Evolutionary conservation across 2,329 filamentous ascomycete species (phyloP).

Genomic region (Penicillium nordicum): DNA sequence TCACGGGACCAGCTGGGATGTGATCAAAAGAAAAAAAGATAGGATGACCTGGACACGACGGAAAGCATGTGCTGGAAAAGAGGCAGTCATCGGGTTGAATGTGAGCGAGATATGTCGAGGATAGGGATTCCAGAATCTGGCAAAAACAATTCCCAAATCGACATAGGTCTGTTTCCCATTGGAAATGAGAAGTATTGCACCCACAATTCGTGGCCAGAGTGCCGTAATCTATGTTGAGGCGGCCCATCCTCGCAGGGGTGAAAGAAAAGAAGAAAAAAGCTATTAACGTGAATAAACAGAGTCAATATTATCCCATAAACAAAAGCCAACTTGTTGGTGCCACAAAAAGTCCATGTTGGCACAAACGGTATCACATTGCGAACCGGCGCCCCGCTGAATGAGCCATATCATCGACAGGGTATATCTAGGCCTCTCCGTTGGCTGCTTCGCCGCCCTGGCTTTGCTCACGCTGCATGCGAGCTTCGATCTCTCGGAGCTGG

Average conservation of each 20-base stretch:
- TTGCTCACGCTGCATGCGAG: slow-evolving; percentile 87
- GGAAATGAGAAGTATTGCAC: slow-evolving; percentile 13
- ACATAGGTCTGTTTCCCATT: neutral
- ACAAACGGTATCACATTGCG: slow-evolving; percentile 34
- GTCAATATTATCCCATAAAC: slow-evolving; percentile 41
- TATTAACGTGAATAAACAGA: slow-evolving; percentile 42
- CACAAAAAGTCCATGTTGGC: slow-evolving; percentile 36
- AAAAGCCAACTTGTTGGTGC: slow-evolving; percentile 32
- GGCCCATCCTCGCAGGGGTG: slow-evolving; percentile 19
- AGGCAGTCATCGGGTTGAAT: slow-evolving; percentile 13
- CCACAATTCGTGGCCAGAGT: slow-evolving; percentile 28
- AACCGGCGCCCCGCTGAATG: slow-evolving; percentile 29
- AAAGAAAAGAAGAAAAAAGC: slow-evolving; percentile 29
- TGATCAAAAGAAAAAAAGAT: slow-evolving; percentile 13
- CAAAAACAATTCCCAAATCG: neutral
- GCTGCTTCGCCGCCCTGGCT: slow-evolving; percentile 43
- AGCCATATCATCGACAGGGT: slow-evolving; percentile 28
- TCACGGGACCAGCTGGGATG: slow-evolving; percentile 16
- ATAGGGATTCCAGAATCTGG: neutral
- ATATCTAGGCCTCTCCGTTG: slow-evolving; percentile 39
- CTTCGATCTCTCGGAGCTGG: slow-evolving; percentile 97
- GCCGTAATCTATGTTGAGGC: slow-evolving; percentile 32
- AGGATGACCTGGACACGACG: slow-evolving; percentile 10
- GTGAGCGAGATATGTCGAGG: neutral
- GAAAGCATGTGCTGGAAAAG: slow-evolving; percentile 2